These are phyloP conservation scores for Pascua sp. DNA, from an alignment of 1,284 basidiomycete genomes.

Conservation along the genomic window DNA sequence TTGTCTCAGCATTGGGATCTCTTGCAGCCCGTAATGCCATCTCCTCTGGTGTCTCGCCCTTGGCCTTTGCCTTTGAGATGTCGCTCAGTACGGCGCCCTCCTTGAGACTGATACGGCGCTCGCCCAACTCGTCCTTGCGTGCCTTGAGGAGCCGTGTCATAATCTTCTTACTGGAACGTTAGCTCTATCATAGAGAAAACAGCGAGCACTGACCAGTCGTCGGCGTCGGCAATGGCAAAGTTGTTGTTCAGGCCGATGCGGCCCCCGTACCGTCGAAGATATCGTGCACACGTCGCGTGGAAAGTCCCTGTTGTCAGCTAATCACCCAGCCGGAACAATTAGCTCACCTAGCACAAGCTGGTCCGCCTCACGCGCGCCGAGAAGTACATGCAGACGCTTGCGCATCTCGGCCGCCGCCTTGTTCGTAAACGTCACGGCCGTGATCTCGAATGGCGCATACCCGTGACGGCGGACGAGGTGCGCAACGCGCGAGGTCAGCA, in stretches of 20 bases:
- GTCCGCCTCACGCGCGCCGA: constrained; percentile 62
- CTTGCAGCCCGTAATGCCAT: constrained; percentile 46
- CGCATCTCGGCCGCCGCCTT: constrained; percentile 90
- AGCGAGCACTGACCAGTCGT: constrained; percentile 65
- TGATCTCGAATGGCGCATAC: constrained; percentile 62
- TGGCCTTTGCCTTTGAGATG: constrained; percentile 80
- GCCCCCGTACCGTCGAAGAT: constrained; percentile 65
- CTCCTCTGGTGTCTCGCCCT: constrained; percentile 59
- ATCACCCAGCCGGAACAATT: too few species aligned
- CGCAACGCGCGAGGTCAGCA: constrained; percentile 75
- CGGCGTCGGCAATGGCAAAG: constrained; percentile 78
- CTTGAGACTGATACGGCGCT: constrained; percentile 59
- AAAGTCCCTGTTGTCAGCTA: constrained; percentile 65
- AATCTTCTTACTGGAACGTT: constrained; percentile 63
- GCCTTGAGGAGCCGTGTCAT: constrained; percentile 62
- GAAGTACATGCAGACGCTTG: constrained; percentile 64
- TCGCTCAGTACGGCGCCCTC: constrained; percentile 59
- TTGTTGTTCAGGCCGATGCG: constrained; percentile 64
- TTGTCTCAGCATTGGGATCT: constrained; percentile 29
- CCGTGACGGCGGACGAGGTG: constrained; percentile 64
- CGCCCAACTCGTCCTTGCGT: constrained; percentile 55
- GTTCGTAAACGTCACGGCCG: constrained; percentile 80
- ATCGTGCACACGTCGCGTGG: constrained; percentile 69
- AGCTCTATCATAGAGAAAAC: too few species aligned
- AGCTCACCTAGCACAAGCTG: constrained; percentile 58